Percentiles rank a stretch among this genome's conserved stretches.
Evolutionary conservation across 371 early-diverging fungal species (phyloP).

Genomic region (Enterospora canceri): DNA sequence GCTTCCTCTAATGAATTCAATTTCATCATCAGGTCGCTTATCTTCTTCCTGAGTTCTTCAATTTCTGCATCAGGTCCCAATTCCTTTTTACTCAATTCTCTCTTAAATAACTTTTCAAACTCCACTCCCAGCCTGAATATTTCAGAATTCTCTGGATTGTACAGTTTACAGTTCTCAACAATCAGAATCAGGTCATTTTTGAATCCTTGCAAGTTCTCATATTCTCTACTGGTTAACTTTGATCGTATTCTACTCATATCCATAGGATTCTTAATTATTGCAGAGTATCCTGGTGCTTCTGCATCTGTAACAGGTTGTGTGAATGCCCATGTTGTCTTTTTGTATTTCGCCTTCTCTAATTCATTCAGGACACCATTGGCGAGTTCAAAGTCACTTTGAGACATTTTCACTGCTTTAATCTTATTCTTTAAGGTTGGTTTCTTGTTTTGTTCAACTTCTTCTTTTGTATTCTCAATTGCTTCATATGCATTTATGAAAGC

Average conservation of each 20-base stretch:
- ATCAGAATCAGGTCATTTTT: slow-evolving; percentile 47
- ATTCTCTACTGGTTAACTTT: slow-evolving; percentile 39
- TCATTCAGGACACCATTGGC: slow-evolving; percentile 45
- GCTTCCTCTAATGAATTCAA: slow-evolving; percentile 37
- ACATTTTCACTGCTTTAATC: slow-evolving; percentile 12
- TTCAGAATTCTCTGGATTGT: slow-evolving; percentile 72
- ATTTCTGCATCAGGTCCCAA: slow-evolving; percentile 32
- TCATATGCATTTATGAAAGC: slow-evolving; percentile 36
- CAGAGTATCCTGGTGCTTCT: slow-evolving; percentile 51
- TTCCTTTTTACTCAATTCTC: slow-evolving; percentile 19
- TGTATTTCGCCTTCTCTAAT: slow-evolving; percentile 44
- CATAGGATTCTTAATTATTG: slow-evolving; percentile 52
- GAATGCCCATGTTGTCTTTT: slow-evolving; percentile 53
- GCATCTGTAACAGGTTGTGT: slow-evolving; percentile 48
- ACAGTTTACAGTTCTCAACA: slow-evolving; percentile 77
- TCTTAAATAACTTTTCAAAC: slow-evolving; percentile 21
- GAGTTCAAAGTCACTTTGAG: slow-evolving; percentile 42
- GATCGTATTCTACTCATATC: slow-evolving; percentile 44
- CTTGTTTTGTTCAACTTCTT: slow-evolving; percentile 21
- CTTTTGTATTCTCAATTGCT: slow-evolving; percentile 20
- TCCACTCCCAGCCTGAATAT: too few relatives aligned
- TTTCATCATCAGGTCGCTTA: slow-evolving; percentile 42
- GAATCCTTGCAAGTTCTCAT: slow-evolving; percentile 44
- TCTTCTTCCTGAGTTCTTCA: slow-evolving; percentile 44
- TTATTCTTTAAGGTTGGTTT: slow-evolving; percentile 16